Percentiles rank a stretch among this genome's conserved stretches.
Evolutionary conservation across 495 filamentous ascomycete species (phyloP).

Genomic region (Cladorrhinum samala): DNA sequence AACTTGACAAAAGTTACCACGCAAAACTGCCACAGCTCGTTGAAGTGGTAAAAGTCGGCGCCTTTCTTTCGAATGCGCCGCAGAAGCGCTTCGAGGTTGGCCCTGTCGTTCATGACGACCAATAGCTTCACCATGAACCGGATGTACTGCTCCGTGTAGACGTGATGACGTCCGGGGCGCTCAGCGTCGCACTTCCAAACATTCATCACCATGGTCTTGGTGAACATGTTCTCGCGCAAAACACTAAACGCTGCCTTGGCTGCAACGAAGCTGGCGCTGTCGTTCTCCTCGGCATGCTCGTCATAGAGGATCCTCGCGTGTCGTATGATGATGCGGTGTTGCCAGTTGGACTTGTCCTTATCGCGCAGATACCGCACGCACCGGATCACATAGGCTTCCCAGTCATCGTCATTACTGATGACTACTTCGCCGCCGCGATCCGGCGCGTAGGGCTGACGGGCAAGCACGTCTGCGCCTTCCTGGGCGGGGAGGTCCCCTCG

Average conservation of each 20-base stretch:
- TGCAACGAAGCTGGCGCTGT: conserved; percentile 18
- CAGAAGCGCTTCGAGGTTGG: conserved; percentile 72
- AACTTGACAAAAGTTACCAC: conserved; percentile 69
- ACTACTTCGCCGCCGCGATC: conserved; percentile 30
- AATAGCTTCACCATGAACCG: conserved; percentile 72
- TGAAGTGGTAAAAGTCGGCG: conserved; percentile 79
- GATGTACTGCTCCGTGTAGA: conserved; percentile 88
- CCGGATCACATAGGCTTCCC: conserved; percentile 69
- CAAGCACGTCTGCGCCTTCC: conserved; percentile 38
- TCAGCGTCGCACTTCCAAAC: conserved; percentile 96
- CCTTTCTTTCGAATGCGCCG: conserved; percentile 76
- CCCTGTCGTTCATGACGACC: conserved; percentile 66
- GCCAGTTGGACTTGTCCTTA: conserved; percentile 94
- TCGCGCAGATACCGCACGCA: conserved; percentile 68
- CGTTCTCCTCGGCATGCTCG: conserved; percentile 24
- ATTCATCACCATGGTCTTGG: conserved; percentile 88
- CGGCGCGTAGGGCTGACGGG: conserved; percentile 39
- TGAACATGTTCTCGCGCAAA: conserved; percentile 81
- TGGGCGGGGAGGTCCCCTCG: conserved; percentile 38
- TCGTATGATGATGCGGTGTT: conserved; percentile 84
- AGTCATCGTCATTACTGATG: conserved; percentile 52
- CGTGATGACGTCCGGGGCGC: conserved; percentile 83
- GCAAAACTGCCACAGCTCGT: conserved; percentile 75
- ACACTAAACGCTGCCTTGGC: conserved; percentile 66
- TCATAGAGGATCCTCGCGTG: conserved; percentile 70